These are phyloP conservation scores for Aspergillus costaricaensis DNA, from an alignment of 2,329 filamentous ascomycete species.

Conservation along the genomic window DNA sequence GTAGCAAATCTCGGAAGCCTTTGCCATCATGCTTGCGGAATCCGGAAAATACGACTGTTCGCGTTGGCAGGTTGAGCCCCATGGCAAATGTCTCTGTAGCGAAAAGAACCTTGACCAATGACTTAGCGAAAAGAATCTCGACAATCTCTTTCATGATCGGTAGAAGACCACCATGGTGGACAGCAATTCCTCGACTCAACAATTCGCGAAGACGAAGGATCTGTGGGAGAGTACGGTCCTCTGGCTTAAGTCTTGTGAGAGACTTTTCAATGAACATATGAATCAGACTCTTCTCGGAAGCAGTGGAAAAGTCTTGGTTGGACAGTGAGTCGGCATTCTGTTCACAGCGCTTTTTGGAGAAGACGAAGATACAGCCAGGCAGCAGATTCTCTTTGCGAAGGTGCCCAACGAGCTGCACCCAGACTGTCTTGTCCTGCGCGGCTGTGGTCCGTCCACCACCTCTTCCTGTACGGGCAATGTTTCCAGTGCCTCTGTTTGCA, in stretches of 20 bases:
- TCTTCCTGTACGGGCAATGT: conserved; percentile 86
- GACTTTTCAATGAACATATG: conserved; percentile 98
- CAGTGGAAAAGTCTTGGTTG: conserved; percentile 93
- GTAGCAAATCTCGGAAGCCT: conserved; percentile 83
- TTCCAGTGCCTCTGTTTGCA: conserved; percentile 66
- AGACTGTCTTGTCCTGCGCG: conserved; percentile 92
- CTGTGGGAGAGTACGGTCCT: conserved; percentile 87
- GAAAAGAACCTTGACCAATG: conserved; percentile 93
- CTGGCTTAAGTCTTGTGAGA: conserved; percentile 83
- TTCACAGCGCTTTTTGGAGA: conserved; percentile 96
- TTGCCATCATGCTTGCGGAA: conserved; percentile 96
- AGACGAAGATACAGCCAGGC: conserved; percentile 95
- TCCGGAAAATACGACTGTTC: conserved; percentile 96
- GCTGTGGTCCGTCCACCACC: conserved; percentile 84
- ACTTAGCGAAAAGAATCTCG: conserved; percentile 93
- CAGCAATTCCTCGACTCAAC: conserved; percentile 83
- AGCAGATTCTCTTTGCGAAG: conserved; percentile 83
- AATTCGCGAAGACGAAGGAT: conserved; percentile 86
- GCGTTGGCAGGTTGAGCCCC: conserved; percentile 92
- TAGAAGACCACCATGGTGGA: conserved; percentile 90
- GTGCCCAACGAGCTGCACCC: conserved; percentile 93
- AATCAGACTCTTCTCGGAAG: conserved; percentile 90
- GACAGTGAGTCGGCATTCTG: conserved; percentile 94
- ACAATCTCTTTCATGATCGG: conserved; percentile 98
- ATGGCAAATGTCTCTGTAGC: conserved; percentile 98